Evolutionary conservation across 2,329 filamentous ascomycete genomes (phyloP), one percentile per base, ranked within the genome.

Genomic region (Calonectria henricotiae): DNA sequence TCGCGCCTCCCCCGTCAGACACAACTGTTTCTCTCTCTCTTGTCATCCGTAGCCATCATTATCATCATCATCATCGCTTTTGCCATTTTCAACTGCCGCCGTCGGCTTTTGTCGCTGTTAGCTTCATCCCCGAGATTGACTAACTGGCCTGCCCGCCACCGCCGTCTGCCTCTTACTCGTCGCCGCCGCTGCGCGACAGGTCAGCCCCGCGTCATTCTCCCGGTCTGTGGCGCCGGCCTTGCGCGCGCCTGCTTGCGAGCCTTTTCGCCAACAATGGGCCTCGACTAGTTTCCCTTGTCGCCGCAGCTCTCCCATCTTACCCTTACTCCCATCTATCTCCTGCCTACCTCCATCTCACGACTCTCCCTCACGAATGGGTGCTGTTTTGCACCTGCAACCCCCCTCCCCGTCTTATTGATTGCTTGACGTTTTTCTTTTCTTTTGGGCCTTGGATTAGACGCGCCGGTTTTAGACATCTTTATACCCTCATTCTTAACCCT

Each of bases 361-460:
- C 62, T 68, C 51, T 62, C 71, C 73, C 73, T 70, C 68, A 73
- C 76, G 78, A 76, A 80, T 78, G 78, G 76, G 74, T 77, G 73
- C 65, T 69, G 62, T 39, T 67, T 68, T 62, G 68, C 69, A 71
- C 58, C 68, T 73, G 63, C 70, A 39, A 44, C 71, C 54, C 67
- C 64, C 71, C 61, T 71, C 69, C 66, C 67, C 69, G 65, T 65
- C 58, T 75, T 62, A 72, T 65, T 72, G 67, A 71, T 71, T 70
- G 68, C 68, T 75, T 76, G 71, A 78, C 70, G 35, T 73, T 67
- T 75, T 70, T 54, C 62, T 72, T 63, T 68, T 65, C 30, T 49
- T 79, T 81, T 78, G 76, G 77, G 77, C 77, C 78, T 77, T 79
- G 79, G 79, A 75, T 81, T 83, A 83, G 82, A 83, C 80, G 80